Evolutionary conservation across 2,329 filamentous ascomycete genomes (phyloP).

Genomic region (Penicillium palitans): DNA sequence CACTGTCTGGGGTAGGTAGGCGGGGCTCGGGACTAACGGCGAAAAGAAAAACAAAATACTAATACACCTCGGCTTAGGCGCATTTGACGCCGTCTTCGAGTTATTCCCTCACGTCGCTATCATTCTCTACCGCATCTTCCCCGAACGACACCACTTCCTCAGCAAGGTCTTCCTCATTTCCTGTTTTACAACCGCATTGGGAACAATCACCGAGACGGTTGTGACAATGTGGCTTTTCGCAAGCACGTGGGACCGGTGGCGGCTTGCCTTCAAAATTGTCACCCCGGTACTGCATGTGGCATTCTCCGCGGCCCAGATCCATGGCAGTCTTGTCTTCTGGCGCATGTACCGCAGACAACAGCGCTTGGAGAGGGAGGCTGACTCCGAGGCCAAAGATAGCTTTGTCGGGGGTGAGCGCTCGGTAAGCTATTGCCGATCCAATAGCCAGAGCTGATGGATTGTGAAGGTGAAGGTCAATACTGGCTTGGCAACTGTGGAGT

Average conservation of each 20-base stretch:
- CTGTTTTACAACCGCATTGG: slow-evolving; percentile 40
- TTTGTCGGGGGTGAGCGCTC: background rate
- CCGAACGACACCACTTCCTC: slow-evolving; percentile 42
- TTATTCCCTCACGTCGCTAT: slow-evolving; percentile 50
- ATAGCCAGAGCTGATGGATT: background rate
- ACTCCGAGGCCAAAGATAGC: background rate
- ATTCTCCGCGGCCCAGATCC: slow-evolving; percentile 46
- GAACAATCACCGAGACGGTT: slow-evolving; percentile 45
- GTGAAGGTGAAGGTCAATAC: background rate
- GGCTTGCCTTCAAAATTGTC: slow-evolving; percentile 45
- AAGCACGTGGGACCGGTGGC: slow-evolving; percentile 45
- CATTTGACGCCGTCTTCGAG: slow-evolving; percentile 50
- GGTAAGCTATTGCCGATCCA: background rate
- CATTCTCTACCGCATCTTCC: slow-evolving; percentile 47
- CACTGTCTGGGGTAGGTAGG: slow-evolving; percentile 41
- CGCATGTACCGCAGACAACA: slow-evolving; percentile 37
- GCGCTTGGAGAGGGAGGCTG: background rate
- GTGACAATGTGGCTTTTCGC: slow-evolving; percentile 50
- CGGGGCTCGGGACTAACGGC: fast-evolving
- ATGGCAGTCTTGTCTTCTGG: slow-evolving; percentile 46
- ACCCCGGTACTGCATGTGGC: slow-evolving; percentile 47
- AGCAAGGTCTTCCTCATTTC: slow-evolving; percentile 40
- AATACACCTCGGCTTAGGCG: slow-evolving; percentile 32
- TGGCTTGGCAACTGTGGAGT: background rate
- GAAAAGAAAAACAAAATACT: background rate